phyloP scores from a whole-genome alignment of 192 early-diverging fungal genomes.

The Coemansia sp. region DNA sequence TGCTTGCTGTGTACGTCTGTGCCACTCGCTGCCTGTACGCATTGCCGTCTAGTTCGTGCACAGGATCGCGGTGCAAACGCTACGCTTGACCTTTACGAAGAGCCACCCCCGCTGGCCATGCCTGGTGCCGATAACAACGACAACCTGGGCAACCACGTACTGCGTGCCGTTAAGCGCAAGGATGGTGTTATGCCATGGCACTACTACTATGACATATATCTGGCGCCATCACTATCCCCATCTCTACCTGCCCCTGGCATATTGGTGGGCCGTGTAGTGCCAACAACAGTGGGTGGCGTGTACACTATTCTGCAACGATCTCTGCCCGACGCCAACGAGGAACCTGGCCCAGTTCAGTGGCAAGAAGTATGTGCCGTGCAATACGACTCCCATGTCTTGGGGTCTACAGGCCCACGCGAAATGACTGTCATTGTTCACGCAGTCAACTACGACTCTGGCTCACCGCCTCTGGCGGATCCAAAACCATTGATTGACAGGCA shows the following conservation, averaged over 20 bases:
- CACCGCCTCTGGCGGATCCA: background rate
- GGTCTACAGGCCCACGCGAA: constrained; percentile 87
- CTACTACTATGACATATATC: constrained; percentile 11
- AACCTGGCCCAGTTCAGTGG: background rate
- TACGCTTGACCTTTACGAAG: constrained; percentile 12
- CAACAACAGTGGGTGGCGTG: constrained; percentile 83
- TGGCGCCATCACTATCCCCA: background rate
- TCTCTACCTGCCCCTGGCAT: background rate
- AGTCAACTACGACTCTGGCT: constrained; percentile 5
- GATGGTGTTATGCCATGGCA: background rate
- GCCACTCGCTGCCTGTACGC: constrained; percentile 15
- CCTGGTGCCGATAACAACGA: background rate
- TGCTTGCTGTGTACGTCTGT: constrained; percentile 4
- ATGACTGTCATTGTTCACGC: constrained; percentile 77
- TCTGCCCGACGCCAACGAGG: constrained; percentile 17
- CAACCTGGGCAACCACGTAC: constrained; percentile 5
- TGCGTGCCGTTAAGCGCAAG: constrained; percentile 7
- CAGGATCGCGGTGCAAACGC: background rate
- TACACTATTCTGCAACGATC: constrained; percentile 70
- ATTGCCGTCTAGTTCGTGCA: constrained; percentile 22
- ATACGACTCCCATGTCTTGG: constrained; percentile 85
- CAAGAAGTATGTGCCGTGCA: constrained; percentile 55
- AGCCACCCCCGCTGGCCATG: background rate
- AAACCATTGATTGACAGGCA: constrained; percentile 7
- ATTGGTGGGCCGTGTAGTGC: constrained; percentile 35